Evolutionary conservation across 1,284 basidiomycete species (phyloP).

Genomic region (Melampsora abietis-canadensis): DNA sequence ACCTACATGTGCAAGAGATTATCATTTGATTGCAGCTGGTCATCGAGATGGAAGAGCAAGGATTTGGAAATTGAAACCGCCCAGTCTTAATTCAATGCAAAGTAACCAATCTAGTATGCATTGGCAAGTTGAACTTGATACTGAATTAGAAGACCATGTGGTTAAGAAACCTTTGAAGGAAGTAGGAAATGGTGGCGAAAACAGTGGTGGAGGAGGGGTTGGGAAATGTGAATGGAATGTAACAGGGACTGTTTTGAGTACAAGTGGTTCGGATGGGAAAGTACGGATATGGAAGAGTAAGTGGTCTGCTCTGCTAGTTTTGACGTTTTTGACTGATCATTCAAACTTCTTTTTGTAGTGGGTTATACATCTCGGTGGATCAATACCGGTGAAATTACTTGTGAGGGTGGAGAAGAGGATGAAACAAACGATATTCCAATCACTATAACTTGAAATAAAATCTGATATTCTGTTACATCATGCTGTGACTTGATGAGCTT

Average conservation of each 20-base stretch:
- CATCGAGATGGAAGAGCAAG: conserved; percentile 77
- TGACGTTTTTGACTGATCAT: background rate
- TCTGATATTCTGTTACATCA: too few species aligned
- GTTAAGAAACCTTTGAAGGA: conserved; percentile 4
- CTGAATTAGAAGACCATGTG: conserved; percentile 81
- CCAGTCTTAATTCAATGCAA: conserved; percentile 56
- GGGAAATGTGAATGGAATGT: conserved; percentile 64
- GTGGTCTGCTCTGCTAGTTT: background rate
- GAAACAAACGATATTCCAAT: background rate
- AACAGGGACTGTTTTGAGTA: conserved; percentile 82
- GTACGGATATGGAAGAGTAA: conserved; percentile 74
- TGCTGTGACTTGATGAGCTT: too few species aligned
- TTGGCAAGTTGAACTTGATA: conserved; percentile 72
- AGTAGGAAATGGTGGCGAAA: background rate
- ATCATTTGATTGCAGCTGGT: conserved; percentile 85
- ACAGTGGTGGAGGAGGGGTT: conserved; percentile 36
- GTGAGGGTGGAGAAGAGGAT: conserved; percentile 10
- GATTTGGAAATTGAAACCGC: conserved; percentile 72
- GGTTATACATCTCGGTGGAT: conserved; percentile 36
- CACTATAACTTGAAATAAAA: background rate
- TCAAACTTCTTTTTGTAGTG: conserved; percentile 12
- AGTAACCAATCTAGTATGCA: conserved; percentile 54
- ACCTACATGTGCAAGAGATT: conserved; percentile 80
- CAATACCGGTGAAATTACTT: conserved; percentile 33
- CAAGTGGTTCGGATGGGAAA: conserved; percentile 81